Evolutionary conservation across 257 asterid genomes (phyloP), one percentile per base, ranked within the genome.

Genomic region (Solanum tarijense): DNA sequence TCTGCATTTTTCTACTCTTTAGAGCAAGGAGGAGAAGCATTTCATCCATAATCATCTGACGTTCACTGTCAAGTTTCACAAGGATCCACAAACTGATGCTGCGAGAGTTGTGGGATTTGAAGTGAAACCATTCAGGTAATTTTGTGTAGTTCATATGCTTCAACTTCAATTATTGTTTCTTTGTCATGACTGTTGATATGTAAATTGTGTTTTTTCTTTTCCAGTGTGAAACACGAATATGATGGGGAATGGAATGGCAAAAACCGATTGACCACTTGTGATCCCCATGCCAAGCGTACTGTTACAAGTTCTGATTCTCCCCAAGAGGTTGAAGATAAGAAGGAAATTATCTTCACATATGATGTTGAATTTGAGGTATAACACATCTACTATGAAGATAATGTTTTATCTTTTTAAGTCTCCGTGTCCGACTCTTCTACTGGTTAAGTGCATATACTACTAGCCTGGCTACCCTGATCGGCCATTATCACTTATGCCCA

Each of bases 61-160:
- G 23, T 96, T 94, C 88, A 93, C 92, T 4, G 98, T 96, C 86
- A 96, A 92, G 92, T 96, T 90, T 89, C 99, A 96, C 88, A 95
- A 93, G 93, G 98, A 96, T 88, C 91, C 91, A 76, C 94, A 93
- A 88, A 92, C 91, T 84, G 92, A 92, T 79, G 93, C 97, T 91
- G 95, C 99, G 20, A 93, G 99, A 83, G 94, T 96, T 71, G 99
- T 96, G 5, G 99, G 99, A 29, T 96, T 96, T 86, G 98, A 96
- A 93, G 98, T 95, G 72, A 92, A 78, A 71, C 97, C 98, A 83
- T 96, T 89, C 89, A 96, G 99, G 99, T 95, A 89, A 88, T 83
- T 7, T 81, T 16, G 69, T 76, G 9, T 86, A 43, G 86, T 86
- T 36, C n/a, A 69, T 43, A 79, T 6, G 41, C 71, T 18, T 55